Evolutionary conservation across 164 flowering plant genomes (phyloP).

Genomic region (Brasenia schreberi): DNA sequence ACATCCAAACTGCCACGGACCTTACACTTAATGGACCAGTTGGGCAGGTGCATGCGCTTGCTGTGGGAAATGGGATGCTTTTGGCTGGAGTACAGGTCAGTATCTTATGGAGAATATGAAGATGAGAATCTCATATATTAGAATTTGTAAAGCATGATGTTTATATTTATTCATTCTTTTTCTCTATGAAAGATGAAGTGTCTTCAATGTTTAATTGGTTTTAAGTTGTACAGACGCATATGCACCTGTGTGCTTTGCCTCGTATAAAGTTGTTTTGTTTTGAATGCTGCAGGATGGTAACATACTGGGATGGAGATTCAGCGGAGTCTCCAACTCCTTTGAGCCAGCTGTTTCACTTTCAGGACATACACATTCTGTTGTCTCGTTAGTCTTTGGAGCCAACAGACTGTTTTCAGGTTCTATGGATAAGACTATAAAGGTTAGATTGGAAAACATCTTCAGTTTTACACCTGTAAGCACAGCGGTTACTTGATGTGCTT

Average conservation of each 20-base stretch:
- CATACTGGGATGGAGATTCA: constrained; percentile 81
- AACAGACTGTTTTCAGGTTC: constrained; percentile 88
- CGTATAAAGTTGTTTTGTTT: not conserved
- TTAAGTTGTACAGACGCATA: no score
- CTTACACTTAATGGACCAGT: constrained; percentile 67
- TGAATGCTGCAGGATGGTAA: constrained; percentile 59
- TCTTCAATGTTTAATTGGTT: no score
- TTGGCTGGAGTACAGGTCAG: constrained; percentile 87
- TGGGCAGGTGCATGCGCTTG: constrained; percentile 86
- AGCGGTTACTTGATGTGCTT: no score
- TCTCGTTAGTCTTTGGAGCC: constrained; percentile 77
- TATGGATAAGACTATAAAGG: constrained; percentile 75
- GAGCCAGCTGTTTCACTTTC: constrained; percentile 76
- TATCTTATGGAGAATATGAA: not conserved
- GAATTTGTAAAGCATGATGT: no score
- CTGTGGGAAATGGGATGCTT: constrained; percentile 70
- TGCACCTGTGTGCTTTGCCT: not conserved
- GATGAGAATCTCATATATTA: not conserved
- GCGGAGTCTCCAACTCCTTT: constrained; percentile 43
- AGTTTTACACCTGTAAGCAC: no score
- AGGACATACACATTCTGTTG: constrained; percentile 62
- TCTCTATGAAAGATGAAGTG: no score
- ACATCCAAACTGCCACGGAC: constrained; percentile 45
- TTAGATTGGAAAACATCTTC: constrained; percentile 14
- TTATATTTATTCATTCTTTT: no score